Evolutionary conservation across 495 filamentous ascomycete species (phyloP).

Genomic region (Aspergillus saccharolyticus): DNA sequence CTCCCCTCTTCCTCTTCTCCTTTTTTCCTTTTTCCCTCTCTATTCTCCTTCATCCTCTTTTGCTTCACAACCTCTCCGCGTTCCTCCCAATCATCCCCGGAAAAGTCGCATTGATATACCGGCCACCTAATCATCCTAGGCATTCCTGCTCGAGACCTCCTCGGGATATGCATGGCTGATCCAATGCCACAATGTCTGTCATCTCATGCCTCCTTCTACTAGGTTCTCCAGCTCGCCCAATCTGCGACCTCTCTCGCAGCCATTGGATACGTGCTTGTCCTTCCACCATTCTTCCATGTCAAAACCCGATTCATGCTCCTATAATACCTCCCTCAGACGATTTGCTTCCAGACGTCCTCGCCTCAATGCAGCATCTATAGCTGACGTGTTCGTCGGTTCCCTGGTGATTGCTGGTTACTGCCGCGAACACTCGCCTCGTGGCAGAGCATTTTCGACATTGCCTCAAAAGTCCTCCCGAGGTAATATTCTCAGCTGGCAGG

Average conservation of each 20-base stretch:
- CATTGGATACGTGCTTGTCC: conserved; percentile 37
- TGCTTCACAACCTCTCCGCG: conserved; percentile 1
- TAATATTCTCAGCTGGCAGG: conserved; percentile 15
- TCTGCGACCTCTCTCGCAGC: conserved; percentile 46
- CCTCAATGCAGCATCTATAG: conserved; percentile 38
- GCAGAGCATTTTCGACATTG: conserved; percentile 28
- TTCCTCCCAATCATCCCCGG: conserved; percentile 1
- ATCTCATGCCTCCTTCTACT: conserved; percentile 60
- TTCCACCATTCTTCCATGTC: conserved; percentile 29
- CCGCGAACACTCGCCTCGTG: conserved; percentile 45
- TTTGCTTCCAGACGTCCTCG: conserved; percentile 39
- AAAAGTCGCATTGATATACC: background rate
- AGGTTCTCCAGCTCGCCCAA: conserved; percentile 49
- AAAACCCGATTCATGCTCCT: conserved; percentile 21
- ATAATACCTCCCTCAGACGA: conserved; percentile 31
- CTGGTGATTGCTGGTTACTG: conserved; percentile 61
- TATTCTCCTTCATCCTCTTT: background rate
- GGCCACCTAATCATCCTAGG: background rate
- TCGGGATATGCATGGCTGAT: conserved; percentile 38
- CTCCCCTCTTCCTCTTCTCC: background rate
- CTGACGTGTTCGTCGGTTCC: conserved; percentile 57
- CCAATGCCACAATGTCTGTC: conserved; percentile 55
- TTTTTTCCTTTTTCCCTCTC: background rate
- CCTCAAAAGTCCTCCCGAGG: conserved; percentile 13
- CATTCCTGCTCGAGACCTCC: conserved; percentile 15